Conservation (phyloP, 257 asterid genomes). For the Leptodermis oblonga region DNA sequence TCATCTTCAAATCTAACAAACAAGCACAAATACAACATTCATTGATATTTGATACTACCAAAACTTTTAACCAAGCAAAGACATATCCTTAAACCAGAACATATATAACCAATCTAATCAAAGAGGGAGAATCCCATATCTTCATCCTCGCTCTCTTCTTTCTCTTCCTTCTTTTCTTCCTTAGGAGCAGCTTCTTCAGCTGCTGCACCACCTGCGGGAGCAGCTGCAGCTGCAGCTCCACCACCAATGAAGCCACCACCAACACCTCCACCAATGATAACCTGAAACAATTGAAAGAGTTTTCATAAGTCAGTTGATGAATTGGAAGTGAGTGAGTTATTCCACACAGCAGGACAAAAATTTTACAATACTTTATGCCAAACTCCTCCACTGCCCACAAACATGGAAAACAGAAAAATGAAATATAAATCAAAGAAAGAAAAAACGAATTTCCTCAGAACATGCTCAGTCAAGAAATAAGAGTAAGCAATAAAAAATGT, state of each 20-base stretch:
- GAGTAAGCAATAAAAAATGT: too few relatives aligned
- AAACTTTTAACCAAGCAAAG: not conserved
- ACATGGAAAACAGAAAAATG: too few relatives aligned
- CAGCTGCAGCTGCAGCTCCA: constrained; percentile 45
- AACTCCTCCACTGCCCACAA: too few relatives aligned
- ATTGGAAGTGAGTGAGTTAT: too few relatives aligned
- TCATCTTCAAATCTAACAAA: not conserved
- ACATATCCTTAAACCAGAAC: not conserved
- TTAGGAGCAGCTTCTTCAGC: constrained; percentile 56
- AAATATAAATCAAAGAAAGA: too few relatives aligned
- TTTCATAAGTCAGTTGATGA: too few relatives aligned
- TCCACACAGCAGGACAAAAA: too few relatives aligned
- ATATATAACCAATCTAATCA: constrained; percentile 29
- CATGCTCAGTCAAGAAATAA: too few relatives aligned
- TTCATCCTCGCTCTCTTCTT: constrained; percentile 70
- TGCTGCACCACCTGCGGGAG: constrained; percentile 57
- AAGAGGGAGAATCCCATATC: constrained; percentile 66
- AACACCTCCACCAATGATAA: constrained; percentile 63
- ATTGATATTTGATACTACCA: constrained; percentile 1
- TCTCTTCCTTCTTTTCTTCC: constrained; percentile 58
- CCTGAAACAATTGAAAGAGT: constrained; percentile 43
- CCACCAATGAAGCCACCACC: constrained; percentile 50
- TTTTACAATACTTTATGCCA: too few relatives aligned
- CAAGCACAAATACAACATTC: not conserved
- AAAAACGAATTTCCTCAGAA: too few relatives aligned